Conservation (phyloP, 2,329 filamentous ascomycete species). For the Gliomastix tumulicola region DNA sequence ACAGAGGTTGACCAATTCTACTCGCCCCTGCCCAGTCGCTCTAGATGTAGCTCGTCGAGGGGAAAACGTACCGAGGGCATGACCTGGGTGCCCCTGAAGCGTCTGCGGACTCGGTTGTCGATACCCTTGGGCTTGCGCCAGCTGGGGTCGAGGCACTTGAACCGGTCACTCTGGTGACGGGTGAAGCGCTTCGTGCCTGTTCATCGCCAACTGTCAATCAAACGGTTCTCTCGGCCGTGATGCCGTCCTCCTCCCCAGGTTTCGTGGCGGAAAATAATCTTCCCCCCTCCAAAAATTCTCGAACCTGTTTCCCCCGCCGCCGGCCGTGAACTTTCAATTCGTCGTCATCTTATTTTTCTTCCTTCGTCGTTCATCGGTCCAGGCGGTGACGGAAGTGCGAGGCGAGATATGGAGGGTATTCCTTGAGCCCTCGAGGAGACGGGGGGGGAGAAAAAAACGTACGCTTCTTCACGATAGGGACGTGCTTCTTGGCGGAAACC, state of each 20-base stretch:
- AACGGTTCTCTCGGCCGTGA: no score
- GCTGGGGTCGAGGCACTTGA: constrained; percentile 81
- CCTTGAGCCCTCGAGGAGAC: constrained; percentile 2
- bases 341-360: no score
- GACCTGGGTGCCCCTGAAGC: constrained; percentile 89
- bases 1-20: no score
- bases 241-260: constrained; percentile 4
- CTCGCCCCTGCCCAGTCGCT: no score
- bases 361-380: no score
- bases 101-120: constrained; percentile 94
- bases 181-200: constrained; percentile 89
- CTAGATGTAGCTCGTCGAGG: no score
- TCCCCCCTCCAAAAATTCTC: neutral
- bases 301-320: no score
- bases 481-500: constrained; percentile 98
- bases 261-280: neutral
- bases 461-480: constrained; percentile 99
- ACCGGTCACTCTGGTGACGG: constrained; percentile 96
- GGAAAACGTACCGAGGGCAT: constrained; percentile 88
- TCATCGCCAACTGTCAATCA: no score
- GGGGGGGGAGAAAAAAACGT: constrained; percentile 41
- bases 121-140: constrained; percentile 99
- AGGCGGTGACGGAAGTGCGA: no score
- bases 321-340: no score
- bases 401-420: no score